Conservation (phyloP, 176 grass and related monocot genomes). For the Rhynchospora tenuis region DNA sequence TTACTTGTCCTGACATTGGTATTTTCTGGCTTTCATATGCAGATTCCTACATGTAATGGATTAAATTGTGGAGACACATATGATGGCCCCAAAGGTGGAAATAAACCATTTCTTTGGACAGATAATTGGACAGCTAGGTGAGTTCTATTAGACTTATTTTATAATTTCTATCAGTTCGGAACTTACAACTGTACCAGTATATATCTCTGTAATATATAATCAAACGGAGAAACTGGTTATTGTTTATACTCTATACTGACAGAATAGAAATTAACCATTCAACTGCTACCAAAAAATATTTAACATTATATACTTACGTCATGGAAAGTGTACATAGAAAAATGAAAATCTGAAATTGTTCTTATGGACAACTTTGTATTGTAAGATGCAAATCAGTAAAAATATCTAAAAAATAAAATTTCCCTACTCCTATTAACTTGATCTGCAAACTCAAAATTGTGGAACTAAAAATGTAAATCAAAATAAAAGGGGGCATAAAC, state of each 20-base stretch:
- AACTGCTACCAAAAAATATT: too few species aligned
- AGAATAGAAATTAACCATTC: too few species aligned
- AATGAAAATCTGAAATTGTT: neutral
- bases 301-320: neutral
- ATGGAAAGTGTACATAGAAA: neutral
- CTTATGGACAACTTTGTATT: too few species aligned
- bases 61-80: constrained; percentile 68
- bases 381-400: too few species aligned
- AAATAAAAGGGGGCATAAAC: too few species aligned
- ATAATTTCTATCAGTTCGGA: too few species aligned
- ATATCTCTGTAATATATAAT: neutral
- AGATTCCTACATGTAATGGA: constrained; percentile 76
- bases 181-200: neutral
- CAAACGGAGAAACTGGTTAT: neutral
- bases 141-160: constrained; percentile 14
- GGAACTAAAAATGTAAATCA: too few species aligned
- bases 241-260: neutral
- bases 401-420: too few species aligned
- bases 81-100: constrained; percentile 37
- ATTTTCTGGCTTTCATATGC: neutral
- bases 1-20: neutral
- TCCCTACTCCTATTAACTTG: too few species aligned
- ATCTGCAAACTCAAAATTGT: too few species aligned
- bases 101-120: constrained; percentile 53
- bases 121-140: constrained; percentile 91